Base-by-base conservation (phyloP, 2,329 filamentous ascomycete genomes). In the Sporothrix humicola region DNA sequence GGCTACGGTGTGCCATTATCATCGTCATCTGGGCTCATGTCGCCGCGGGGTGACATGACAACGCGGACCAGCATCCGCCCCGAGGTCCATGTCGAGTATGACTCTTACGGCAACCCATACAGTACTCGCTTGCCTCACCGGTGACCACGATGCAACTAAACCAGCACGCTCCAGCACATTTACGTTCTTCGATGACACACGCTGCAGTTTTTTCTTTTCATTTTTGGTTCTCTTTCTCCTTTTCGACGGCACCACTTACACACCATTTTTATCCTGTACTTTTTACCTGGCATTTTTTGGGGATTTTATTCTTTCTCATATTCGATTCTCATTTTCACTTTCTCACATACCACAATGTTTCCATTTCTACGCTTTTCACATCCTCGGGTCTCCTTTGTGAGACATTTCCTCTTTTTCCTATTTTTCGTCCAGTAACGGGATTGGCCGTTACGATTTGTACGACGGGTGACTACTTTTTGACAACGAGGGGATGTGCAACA, bases 41-140 rank as follows among this genome's bases (percentile, higher is more conserved):
- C 69, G 15, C 69, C 69, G 23, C 69, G 69, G 5, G 69, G 69
- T 17, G 59, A 72, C 48, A 56, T 48, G 69, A 13, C 48, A n/a
- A 17, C 69, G 50, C 59, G 10, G 54, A 66, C 48, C 20, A 23
- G 59, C 26, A 46, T 66, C 12, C 71, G 59, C 26, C 23, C 71
- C 31, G 66, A 26, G 20, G 59, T 72, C 6, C 31, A 42, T 10
- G 26, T 72, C 9, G n/a, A 37, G 31, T 37, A 37, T 37, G 31
- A 37, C 7, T 5, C 31, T 7, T 37, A 6, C 31, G 31, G n/a
- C 26, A 46, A 66, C 37, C n/a, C 69, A 5, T 17, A 42, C 31
- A 59, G 66, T 9, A 58, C 56, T 2, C 59, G 59, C 17, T 7
- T 44, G 3, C 46, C 58, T 2, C 71, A 59, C 26, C 59, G 59